Evolutionary conservation across 805 yeast genomes (phyloP).

Genomic region (Wickerhamomyces chaumierensis): DNA sequence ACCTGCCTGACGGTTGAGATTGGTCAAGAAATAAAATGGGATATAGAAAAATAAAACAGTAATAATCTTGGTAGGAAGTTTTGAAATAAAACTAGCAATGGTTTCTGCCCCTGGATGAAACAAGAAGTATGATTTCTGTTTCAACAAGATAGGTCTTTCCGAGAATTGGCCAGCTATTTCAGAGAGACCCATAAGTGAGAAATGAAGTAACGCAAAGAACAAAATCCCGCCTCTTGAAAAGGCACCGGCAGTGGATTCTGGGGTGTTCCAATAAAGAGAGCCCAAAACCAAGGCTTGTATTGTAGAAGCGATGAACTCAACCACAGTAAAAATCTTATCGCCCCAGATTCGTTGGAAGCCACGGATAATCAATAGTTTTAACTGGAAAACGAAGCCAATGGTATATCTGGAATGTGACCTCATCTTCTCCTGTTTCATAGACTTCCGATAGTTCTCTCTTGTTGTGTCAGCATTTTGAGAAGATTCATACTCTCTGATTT

Average conservation of each 20-base stretch:
- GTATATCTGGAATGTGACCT: slow-evolving; percentile 41
- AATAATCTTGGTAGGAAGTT: slow-evolving; percentile 48
- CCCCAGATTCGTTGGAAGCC: slow-evolving; percentile 36
- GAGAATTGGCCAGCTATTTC: slow-evolving; percentile 21
- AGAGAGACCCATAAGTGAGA: slow-evolving; percentile 35
- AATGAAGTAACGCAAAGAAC: slow-evolving; percentile 45
- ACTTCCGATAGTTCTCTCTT: slow-evolving; percentile 22
- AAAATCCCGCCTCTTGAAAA: slow-evolving; percentile 40
- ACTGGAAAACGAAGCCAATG: slow-evolving; percentile 35
- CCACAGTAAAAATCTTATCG: slow-evolving; percentile 35
- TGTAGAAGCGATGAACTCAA: slow-evolving; percentile 30
- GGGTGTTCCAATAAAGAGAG: slow-evolving; percentile 47
- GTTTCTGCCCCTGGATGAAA: slow-evolving; percentile 72
- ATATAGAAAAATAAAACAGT: slow-evolving; percentile 34
- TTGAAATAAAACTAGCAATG: slow-evolving; percentile 46
- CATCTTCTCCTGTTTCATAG: slow-evolving; percentile 38
- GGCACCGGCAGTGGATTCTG: slow-evolving; percentile 67
- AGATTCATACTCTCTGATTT: slow-evolving; percentile 7
- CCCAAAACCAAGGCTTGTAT: slow-evolving; percentile 43
- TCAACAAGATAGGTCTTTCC: slow-evolving; percentile 41
- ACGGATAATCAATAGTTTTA: slow-evolving; percentile 23
- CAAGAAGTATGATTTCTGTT: slow-evolving; percentile 61
- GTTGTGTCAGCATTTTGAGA: slow-evolving; percentile 23
- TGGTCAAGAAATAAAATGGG: slow-evolving; percentile 46
- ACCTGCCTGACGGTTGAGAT: slow-evolving; percentile 36